Base-by-base conservation (phyloP, 2,329 filamentous ascomycete species). In the Hypoxylon sp. region DNA sequence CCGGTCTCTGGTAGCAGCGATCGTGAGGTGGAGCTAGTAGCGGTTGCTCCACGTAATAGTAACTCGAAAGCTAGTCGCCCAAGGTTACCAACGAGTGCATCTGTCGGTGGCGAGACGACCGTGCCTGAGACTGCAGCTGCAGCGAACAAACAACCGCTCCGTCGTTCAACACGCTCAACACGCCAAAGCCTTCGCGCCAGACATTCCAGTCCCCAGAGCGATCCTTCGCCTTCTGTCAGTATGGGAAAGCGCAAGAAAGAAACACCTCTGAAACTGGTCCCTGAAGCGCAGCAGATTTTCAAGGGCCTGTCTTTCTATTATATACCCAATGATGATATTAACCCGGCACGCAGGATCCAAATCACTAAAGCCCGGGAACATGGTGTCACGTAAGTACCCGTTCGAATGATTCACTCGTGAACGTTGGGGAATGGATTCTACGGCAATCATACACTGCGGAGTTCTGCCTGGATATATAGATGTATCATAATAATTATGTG, bases 321-420 rank as follows among this genome's bases (percentile, higher is more conserved):
- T 77, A 88, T 97, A 5, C 95, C 94, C 0, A 92, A 96, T 71
- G 88, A 94, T 70, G 91, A 95, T 70, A 86, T 92, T 51, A 88
- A 90, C 33, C 86, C 87, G 10, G 83, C 87, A 6, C 87, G 94
- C 42, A 88, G 87, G 60, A 80, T 90, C 64, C 90, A 92, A 3
- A 97, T 98, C 57, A 86, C 86, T 31, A 94, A 91, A 77, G 90
- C 92, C 0, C 86, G 88, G 56, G 90, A 94, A 74, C 90, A 90
- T 77, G 95, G 95, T 47, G 95, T 91, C 1, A 81, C 78, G 0
- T 71, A 67, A 71, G 67, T 67, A 26, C 2, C 51, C 14, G 24
- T 57, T 46, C 22, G 10, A 47, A 24, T n/a, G 14, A 37, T 14
- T 44, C 44, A 24, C 29, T 11, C 1, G 29, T 35, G 5, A 17